Base-by-base conservation (phyloP, 2,329 filamentous ascomycete species). In the Microsporum ferrugineum region DNA sequence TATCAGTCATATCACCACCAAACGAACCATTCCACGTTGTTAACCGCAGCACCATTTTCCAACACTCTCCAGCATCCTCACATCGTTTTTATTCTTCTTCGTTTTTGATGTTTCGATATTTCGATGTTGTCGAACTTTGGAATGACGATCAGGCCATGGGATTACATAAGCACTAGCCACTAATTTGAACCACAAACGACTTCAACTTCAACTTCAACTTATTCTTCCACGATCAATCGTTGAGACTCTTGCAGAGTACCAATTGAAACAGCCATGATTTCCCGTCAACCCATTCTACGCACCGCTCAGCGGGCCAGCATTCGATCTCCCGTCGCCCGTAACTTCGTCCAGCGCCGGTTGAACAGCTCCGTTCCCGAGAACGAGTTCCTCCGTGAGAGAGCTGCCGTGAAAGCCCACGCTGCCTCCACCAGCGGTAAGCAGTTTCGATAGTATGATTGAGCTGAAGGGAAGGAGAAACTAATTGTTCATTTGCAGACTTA, bases 391-490 rank as follows among this genome's bases (percentile, higher is more conserved):
- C 86, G 88, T 71, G 94, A 99, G 83, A 86, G 94, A 75, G 81
- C 85, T 75, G 88, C 88, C 71, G 88, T 96, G 73, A 91, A 95
- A 82, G 85, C 90, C 70, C 94, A 99, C 77, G 94, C 94, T 71
- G 84, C 81, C 68, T 82, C 83, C 72, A 94, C 89, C 68, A 88
- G 87, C 77, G 87, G 91, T 96, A 74, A 75, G 88, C 83, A 61
- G 31, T 36, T 36, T 47, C 12, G 29, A 55, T 38, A 12, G 5
- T 57, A 65, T 66, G 66, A 63, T 59, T 57, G 5, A 14, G 59
- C 45, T 49, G 17, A 23, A 57, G 17, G 8, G 14, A 14, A 10
- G 36, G 6, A 23, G 5, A 14, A n/a, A 27, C 17, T 53, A 49
- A 59, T 63, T 65, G 67, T 73, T 60, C 73, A 63, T 66, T 60